Evolutionary conservation across 1,284 basidiomycete species (phyloP).

Genomic region (Ustilago curta): DNA sequence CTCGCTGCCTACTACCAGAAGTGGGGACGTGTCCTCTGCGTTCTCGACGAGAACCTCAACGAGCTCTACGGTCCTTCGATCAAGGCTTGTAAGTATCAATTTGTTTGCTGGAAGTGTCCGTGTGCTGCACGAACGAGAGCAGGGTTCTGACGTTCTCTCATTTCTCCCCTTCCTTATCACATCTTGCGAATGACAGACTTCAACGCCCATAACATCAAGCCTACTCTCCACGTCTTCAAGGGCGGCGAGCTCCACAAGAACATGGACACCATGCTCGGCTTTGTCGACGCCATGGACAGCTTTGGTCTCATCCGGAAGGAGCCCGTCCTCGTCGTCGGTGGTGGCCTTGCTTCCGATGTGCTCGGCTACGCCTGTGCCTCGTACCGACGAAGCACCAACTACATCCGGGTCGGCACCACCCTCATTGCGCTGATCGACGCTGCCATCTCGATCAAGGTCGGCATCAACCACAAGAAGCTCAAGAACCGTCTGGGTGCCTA

Average conservation of each 20-base stretch:
- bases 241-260: constrained; percentile 72
- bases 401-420: constrained; percentile 72
- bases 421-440: constrained; percentile 72
- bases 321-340: constrained; percentile 71
- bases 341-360: constrained; percentile 70
- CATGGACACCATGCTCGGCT: constrained; percentile 71
- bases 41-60: constrained; percentile 70
- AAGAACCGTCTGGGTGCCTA: constrained; percentile 70
- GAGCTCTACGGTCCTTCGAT: constrained; percentile 66
- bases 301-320: constrained; percentile 72
- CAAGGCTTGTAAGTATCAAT: constrained; percentile 48
- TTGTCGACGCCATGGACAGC: constrained; percentile 71
- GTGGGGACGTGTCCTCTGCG: constrained; percentile 71
- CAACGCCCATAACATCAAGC: constrained; percentile 69
- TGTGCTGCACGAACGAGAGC: background rate
- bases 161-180: background rate
- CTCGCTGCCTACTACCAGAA: constrained; percentile 71
- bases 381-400: constrained; percentile 71
- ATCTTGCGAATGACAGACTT: constrained; percentile 65
- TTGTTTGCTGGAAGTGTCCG: background rate
- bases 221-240: constrained; percentile 71
- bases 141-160: background rate
- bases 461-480: constrained; percentile 66
- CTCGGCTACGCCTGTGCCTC: constrained; percentile 71
- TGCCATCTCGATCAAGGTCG: constrained; percentile 71